A percentile compares a stretch with the other conserved stretches of the same genome.
Conservation (phyloP, 768 basidiomycete species). For the Xerocomellus chrysenteron region DNA sequence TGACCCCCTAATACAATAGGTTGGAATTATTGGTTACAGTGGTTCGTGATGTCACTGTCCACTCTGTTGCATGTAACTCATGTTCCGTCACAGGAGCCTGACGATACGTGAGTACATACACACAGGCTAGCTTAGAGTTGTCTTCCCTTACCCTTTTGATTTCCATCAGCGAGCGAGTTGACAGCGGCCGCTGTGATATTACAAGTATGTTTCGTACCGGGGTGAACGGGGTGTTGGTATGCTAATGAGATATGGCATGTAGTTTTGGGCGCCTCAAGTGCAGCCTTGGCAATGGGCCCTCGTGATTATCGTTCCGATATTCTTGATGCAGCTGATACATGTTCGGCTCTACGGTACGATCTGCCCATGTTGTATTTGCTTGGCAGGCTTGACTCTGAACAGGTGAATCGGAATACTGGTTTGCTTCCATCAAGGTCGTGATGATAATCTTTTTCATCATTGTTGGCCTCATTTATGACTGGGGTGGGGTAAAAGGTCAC, state of each 20-base stretch:
- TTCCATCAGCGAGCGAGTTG: slow-evolving; percentile 49
- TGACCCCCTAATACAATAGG: slow-evolving; percentile 27
- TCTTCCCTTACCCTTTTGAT: slow-evolving; percentile 12
- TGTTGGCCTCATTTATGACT: slow-evolving; percentile 60
- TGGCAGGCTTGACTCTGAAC: neutral
- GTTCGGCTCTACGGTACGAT: slow-evolving; percentile 55
- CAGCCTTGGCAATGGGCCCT: slow-evolving; percentile 57
- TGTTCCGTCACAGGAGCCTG: slow-evolving; percentile 31
- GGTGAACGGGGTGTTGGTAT: neutral
- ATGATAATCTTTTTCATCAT: slow-evolving; percentile 63
- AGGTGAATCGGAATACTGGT: slow-evolving; percentile 67
- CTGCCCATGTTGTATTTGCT: neutral
- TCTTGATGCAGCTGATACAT: slow-evolving; percentile 53
- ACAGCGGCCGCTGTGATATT: slow-evolving; percentile 57
- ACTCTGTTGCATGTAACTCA: neutral
- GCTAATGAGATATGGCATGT: neutral
- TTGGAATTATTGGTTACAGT: slow-evolving; percentile 61
- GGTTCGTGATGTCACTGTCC: slow-evolving; percentile 21
- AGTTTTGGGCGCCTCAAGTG: slow-evolving; percentile 48
- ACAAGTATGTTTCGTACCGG: slow-evolving; percentile 29
- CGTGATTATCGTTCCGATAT: slow-evolving; percentile 52
- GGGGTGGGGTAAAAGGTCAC: slow-evolving; percentile 57
- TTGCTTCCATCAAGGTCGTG: slow-evolving; percentile 61
- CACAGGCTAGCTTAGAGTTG: neutral
- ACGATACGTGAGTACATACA: slow-evolving; percentile 36